phyloP scores from a whole-genome alignment of 306 rosid species.

The barrel medic (Medicago truncatula) region MtrunA17r5.0-ANR NC_053045.1:53865001-53865500 shows the following conservation, averaged over 20 bases:
- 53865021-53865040: no score
- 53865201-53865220: background rate
- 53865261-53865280: background rate
- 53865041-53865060: no score
- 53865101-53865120: constrained; percentile 56
- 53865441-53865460: no score
- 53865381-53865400: no score
- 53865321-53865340: background rate
- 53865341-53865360: background rate
- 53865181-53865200: constrained; percentile 12
- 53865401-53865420: no score
- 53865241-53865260: constrained; percentile 31
- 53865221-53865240: constrained; percentile 42
- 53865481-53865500: no score
- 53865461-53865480: no score
- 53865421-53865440: no score
- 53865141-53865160: constrained; percentile 59
- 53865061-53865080: no score
- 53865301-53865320: background rate
- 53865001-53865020: no score
- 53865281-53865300: constrained; percentile 4
- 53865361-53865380: no score
- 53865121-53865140: constrained; percentile 58
- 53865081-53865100: constrained; percentile 20
- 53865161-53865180: constrained; percentile 77